phyloP scores from a whole-genome alignment of 148 eudicot species.

The Euryodendron excelsum region DNA sequence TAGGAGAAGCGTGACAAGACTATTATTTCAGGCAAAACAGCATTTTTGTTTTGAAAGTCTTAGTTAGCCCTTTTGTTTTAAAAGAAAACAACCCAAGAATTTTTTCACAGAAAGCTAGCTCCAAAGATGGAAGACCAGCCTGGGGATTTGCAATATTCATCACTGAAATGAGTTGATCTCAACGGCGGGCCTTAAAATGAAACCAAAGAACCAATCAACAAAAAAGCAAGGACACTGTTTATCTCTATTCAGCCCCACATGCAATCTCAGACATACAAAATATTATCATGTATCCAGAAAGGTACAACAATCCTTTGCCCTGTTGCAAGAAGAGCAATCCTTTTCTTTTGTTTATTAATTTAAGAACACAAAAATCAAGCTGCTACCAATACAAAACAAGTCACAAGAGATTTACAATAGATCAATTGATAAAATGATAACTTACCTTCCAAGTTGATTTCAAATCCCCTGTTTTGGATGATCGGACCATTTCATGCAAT shows the following conservation, averaged over 20 bases:
- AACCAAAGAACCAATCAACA: background rate
- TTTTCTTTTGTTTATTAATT: background rate
- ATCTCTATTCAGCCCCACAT: background rate
- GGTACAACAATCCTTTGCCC: background rate
- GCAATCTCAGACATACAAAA: background rate
- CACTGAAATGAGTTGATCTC: background rate
- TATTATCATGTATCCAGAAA: background rate
- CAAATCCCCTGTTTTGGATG: slow-evolving; percentile 58
- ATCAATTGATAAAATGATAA: slow-evolving; percentile 1
- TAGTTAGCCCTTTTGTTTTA: no score
- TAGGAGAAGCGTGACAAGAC: no score
- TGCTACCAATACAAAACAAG: background rate
- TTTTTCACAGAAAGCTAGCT: background rate
- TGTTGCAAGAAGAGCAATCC: background rate
- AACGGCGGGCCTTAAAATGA: background rate
- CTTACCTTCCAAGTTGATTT: slow-evolving; percentile 82
- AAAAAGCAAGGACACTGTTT: background rate
- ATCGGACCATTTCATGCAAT: slow-evolving; percentile 73
- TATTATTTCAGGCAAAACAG: background rate
- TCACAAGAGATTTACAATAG: background rate
- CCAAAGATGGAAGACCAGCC: background rate
- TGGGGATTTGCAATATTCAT: background rate
- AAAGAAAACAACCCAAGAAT: background rate
- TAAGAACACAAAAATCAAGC: background rate
- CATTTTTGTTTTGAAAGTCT: no score